Base-by-base conservation (phyloP, 805 yeast genomes). In the Candida cerambycidarum region DNA sequence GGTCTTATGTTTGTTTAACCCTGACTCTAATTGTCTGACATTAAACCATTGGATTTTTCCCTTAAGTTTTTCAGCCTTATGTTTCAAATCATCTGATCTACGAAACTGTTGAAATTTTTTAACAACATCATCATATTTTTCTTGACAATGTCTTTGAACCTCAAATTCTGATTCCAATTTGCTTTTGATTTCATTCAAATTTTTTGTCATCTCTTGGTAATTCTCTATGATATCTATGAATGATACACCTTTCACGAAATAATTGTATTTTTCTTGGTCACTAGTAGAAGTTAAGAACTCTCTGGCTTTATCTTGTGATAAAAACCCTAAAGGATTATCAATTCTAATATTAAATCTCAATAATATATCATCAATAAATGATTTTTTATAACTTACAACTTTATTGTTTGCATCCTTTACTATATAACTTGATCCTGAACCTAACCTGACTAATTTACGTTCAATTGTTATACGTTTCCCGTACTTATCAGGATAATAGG, bases 261-360 rank as follows among this genome's bases (percentile, higher is more conserved):
- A 82, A 12, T 73, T 72, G 60, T 82, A 93, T 61, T 89, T 87
- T 37, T 78, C 83, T 27, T 71, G 72, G 45, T 87, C 85, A 4
- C 87, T 75, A 4, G 93, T 80, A 24, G 83, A 79, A 0, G 95
- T 85, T 48, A 93, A 66, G 57, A 93, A 93, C 12, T 90, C 85
- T 51, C 96, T 79, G 1, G 99, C 98, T 46, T 83, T 86, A 53
- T 93, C 97, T 61, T 93, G 99, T 1, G 96, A 88, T 38, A 93
- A 70, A 55, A 93, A 86, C 1, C 96, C 86, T 78, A 93, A 79
- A 5, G 97, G 97, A 53, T 93, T 93, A 53, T 82, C 90, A 18
- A 93, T 83, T 5, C 87, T 82, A 32, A 92, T 82, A 34, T 84
- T 81, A 57, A 83, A 89, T 48, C 75, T 77, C 50, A 78, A 81